Base-by-base conservation (phyloP, 2,329 filamentous ascomycete species). In the Sphaerulina vaccinii region DNA sequence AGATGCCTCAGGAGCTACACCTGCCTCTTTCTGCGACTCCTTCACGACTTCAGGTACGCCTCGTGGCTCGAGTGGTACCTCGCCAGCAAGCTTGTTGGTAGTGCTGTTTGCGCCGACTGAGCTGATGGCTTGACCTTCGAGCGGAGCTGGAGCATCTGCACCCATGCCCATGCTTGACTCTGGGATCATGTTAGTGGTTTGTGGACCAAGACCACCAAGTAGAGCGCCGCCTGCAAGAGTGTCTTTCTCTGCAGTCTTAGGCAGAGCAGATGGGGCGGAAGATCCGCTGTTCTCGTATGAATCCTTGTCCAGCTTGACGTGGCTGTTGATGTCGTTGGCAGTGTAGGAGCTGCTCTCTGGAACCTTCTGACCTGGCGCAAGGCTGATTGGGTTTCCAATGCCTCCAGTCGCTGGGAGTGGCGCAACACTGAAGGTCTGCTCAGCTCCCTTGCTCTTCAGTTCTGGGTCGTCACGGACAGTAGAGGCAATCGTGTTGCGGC, bases 271-370 rank as follows among this genome's bases (percentile, higher is more conserved):
- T 29, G 70, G 70, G 52, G 72, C 70, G 21, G 65, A 64, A 51
- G 84, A 80, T 65, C 87, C 87, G 58, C 85, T 84, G 70, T 88
- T 88, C 70, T 95, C 86, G 71, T 96, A 97, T 1, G 89, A 92
- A 61, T 84, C 88, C 70, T 90, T 81, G 69, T 96, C 91, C 16
- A 88, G 80, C 65, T 74, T 77, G 29, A 76, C 78, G 21, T 76
- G 80, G 59, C 80, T 82, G 36, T 85, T 82, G 65, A 96, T 80
- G 44, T 90, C 85, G 69, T 88, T 87, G 45, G 79, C 71, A 41
- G 83, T 84, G 62, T 90, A 66, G 21, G 79, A 79, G 69, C 74
- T 80, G 21, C 79, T 70, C 41, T 87, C 79, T 35, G 91, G 91
- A 8, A 96, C 80, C 69, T 85, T 83, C 74, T 95, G 88, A 63